A percentile compares a stretch with the other conserved stretches of the same genome.
These are phyloP conservation scores for Manihot esculenta DNA, from an alignment of 441 rosid species.

Conservation along the genomic window DNA sequence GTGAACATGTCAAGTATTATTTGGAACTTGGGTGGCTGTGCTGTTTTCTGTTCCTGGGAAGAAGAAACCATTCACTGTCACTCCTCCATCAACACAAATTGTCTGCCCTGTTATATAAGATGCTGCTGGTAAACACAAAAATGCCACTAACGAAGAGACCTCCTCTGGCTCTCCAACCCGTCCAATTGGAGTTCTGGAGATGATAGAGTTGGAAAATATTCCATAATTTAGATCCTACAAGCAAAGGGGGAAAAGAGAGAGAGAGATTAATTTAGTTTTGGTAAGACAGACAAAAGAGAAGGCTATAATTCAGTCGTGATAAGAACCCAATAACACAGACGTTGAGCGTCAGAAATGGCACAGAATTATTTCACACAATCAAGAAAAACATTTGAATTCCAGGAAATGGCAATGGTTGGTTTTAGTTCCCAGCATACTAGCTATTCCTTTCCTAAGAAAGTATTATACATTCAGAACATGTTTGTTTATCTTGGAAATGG, in stretches of 20 bases:
- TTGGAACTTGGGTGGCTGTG: not conserved
- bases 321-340: not conserved
- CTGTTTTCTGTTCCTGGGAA: not conserved
- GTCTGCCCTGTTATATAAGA: slow-evolving; percentile 76
- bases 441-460: not conserved
- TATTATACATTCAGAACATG: not conserved
- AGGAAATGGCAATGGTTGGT: not conserved
- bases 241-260: not conserved
- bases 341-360: not conserved
- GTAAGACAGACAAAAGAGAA: not conserved
- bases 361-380: not conserved
- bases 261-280: not conserved
- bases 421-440: not conserved
- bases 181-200: slow-evolving; percentile 54
- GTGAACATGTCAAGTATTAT: not conserved
- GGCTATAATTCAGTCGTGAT: not conserved
- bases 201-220: not conserved
- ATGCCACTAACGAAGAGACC: slow-evolving; percentile 65
- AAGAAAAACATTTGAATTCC: not conserved
- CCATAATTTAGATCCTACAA: slow-evolving; percentile 13
- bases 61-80: slow-evolving; percentile 54
- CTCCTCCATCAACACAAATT: slow-evolving; percentile 71
- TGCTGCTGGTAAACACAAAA: slow-evolving; percentile 71
- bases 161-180: slow-evolving; percentile 71
- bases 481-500: not conserved